Conservation (phyloP, 495 filamentous ascomycete genomes). For the Neurospora sp. region DNA sequence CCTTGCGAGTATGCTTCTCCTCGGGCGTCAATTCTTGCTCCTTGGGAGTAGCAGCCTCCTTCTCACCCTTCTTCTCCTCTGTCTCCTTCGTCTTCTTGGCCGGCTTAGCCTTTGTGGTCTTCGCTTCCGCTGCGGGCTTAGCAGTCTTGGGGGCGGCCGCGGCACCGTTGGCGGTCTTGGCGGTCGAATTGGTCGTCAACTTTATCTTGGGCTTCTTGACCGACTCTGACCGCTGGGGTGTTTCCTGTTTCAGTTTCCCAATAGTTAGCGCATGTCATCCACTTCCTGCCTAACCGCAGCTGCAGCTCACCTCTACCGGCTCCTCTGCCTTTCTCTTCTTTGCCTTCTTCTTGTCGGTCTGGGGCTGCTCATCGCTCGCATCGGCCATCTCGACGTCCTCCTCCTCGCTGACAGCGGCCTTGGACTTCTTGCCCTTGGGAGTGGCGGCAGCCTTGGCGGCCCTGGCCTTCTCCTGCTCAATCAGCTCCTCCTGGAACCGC, state of each 20-base stretch:
- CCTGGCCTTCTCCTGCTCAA: conserved; percentile 49
- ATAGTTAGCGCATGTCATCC: conserved; percentile 9
- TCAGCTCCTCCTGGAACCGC: conserved; percentile 50
- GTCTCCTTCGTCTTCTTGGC: conserved; percentile 52
- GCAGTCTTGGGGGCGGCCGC: conserved; percentile 37
- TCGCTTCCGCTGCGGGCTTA: conserved; percentile 40
- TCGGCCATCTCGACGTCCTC: conserved; percentile 75
- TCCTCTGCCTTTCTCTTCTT: conserved; percentile 70
- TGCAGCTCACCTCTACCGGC: conserved; percentile 48
- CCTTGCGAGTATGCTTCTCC: conserved; percentile 42
- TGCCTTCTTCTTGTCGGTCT: conserved; percentile 44
- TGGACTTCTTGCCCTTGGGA: conserved; percentile 47
- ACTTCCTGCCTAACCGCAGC: not conserved
- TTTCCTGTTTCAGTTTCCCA: conserved; percentile 34
- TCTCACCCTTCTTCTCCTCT: conserved; percentile 49
- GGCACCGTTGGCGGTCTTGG: conserved; percentile 45
- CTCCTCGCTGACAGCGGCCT: conserved; percentile 41
- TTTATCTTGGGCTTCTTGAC: conserved; percentile 62
- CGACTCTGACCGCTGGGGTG: conserved; percentile 53
- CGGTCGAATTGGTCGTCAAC: conserved; percentile 38
- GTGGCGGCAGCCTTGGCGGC: conserved; percentile 55
- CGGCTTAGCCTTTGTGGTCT: conserved; percentile 49
- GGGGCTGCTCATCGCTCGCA: conserved; percentile 37
- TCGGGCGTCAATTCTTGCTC: conserved; percentile 42
- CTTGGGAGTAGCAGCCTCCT: conserved; percentile 37